Evolutionary conservation across 768 basidiomycete genomes (phyloP).

Genomic region (Termitomyces sp.): DNA sequence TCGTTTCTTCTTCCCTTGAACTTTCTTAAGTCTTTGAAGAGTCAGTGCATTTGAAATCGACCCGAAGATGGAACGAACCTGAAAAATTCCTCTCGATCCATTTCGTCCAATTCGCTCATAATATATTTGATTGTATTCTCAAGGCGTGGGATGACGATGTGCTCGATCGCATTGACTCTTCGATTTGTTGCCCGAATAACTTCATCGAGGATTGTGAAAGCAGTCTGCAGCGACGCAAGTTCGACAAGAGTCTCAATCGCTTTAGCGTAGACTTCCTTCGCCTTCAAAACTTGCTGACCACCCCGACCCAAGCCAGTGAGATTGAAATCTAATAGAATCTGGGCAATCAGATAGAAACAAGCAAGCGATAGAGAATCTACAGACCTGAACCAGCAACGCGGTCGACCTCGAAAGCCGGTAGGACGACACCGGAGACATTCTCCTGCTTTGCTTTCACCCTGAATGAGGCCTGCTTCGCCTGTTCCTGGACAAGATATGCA

Average conservation of each 20-base stretch:
- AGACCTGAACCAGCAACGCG: constrained; percentile 80
- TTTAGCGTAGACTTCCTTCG: constrained; percentile 98
- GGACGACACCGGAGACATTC: constrained; percentile 95
- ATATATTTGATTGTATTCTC: constrained; percentile 99
- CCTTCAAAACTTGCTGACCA: constrained; percentile 90
- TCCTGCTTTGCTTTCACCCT: constrained; percentile 93
- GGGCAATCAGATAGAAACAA: not conserved
- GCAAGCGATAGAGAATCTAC: constrained; percentile 1
- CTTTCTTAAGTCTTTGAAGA: constrained; percentile 79
- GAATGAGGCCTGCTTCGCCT: constrained; percentile 88
- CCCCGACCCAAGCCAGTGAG: constrained; percentile 95
- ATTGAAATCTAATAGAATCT: constrained; percentile 71
- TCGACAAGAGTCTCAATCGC: constrained; percentile 97
- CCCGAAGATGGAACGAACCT: constrained; percentile 41
- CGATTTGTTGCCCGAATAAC: constrained; percentile 99
- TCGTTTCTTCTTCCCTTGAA: constrained; percentile 95
- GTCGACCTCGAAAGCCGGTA: constrained; percentile 94
- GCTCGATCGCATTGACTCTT: constrained; percentile 97
- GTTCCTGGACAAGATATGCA: constrained; percentile 96
- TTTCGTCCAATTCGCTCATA: constrained; percentile 95
- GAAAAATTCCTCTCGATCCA: constrained; percentile 96
- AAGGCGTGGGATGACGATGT: constrained; percentile 90
- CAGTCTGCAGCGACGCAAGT: constrained; percentile 93
- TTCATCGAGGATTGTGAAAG: constrained; percentile 97
- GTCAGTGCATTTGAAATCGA: not conserved